Base-by-base conservation (phyloP, 352 stramenopile species). In the Pythium monospermum region DNA sequence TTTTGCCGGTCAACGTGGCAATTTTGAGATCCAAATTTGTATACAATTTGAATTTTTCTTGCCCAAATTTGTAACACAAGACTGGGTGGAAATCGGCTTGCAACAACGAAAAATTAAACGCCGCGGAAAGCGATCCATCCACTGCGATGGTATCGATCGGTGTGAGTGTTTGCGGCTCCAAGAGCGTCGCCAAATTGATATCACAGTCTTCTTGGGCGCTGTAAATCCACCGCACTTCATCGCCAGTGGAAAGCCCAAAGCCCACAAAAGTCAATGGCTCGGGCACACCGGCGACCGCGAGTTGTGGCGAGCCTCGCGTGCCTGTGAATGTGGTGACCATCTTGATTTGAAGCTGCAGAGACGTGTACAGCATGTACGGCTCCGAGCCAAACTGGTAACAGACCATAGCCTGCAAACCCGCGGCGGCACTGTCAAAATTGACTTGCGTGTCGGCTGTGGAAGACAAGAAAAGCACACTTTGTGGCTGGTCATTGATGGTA, bases 361-460 rank as follows among this genome's bases (percentile, higher is more conserved):
- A 42, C 4, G 52, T 35, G 46, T 88, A 88, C 15, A 85, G 50
- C 11, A 83, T 71, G 30, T 73, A 82, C 16, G 77, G 73, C 49
- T 88, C 77, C 12, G 53, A 69, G 7, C 51, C 65, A 43, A 88
- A 88, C 54, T 83, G 71, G 42, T 79, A 86, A 50, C 77, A 88
- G 3, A 64, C 66, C 19, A 75, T 48, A 2, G 71, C 70, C 6
- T 42, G 33, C 39, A 63, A 73, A 0, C 73, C 77, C 12, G 77
- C 77, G 21, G 52, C 59, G 0, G 36, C 30, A 8, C 26, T 37
- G 3, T 59, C 45, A 35, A 88, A 85, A 51, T 75, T 83, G 0
- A 84, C 53, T 18, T 49, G 47, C 0, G 55, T 58, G 15, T 64
- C 51, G 2, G 67, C 19, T 0, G 44, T 36, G 0, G 43, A 32